These are phyloP conservation scores for Geosmithia putterillii DNA, from an alignment of 2,329 filamentous ascomycete species.

Conservation along the genomic window DNA sequence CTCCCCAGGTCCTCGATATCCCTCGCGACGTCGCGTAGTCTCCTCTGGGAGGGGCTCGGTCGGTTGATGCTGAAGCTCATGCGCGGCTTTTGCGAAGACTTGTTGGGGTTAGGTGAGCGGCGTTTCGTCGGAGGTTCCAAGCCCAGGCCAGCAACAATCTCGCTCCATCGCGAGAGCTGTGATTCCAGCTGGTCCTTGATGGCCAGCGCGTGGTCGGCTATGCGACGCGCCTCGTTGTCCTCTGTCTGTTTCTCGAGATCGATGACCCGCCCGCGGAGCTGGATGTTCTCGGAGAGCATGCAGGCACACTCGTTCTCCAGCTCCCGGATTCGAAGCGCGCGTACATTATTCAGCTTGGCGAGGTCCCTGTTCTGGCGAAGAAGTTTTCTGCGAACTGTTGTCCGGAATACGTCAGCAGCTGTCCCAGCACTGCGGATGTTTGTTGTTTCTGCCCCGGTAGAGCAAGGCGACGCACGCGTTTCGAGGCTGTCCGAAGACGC, in stretches of 20 bases:
- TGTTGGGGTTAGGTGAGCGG: slow-evolving; percentile 26
- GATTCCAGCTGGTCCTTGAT: slow-evolving; percentile 60
- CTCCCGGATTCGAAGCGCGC: slow-evolving; percentile 64
- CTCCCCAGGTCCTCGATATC: slow-evolving; percentile 37
- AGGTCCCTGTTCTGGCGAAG: slow-evolving; percentile 77
- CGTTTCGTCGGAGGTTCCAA: slow-evolving; percentile 43
- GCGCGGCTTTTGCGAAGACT: slow-evolving; percentile 24
- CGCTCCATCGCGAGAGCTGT: slow-evolving; percentile 59
- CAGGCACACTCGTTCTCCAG: slow-evolving; percentile 66
- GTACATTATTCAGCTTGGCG: slow-evolving; percentile 64
- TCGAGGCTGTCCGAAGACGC: slow-evolving; percentile 59
- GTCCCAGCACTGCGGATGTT: not conserved
- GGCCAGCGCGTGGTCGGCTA: slow-evolving; percentile 53
- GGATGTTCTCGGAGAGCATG: slow-evolving; percentile 67
- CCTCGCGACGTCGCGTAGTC: slow-evolving; percentile 42
- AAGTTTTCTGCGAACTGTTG: slow-evolving; percentile 64
- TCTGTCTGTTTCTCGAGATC: slow-evolving; percentile 57
- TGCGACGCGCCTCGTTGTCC: slow-evolving; percentile 43
- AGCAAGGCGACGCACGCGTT: slow-evolving; percentile 58
- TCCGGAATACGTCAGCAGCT: not conserved
- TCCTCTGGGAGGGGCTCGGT: slow-evolving; percentile 40
- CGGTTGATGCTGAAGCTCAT: slow-evolving; percentile 24
- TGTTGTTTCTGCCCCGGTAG: too few species aligned
- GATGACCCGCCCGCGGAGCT: slow-evolving; percentile 57
- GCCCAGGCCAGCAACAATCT: slow-evolving; percentile 54